phyloP scores from a whole-genome alignment of 176 grass and related monocot species.

The Cymbopogon citratus region DNA sequence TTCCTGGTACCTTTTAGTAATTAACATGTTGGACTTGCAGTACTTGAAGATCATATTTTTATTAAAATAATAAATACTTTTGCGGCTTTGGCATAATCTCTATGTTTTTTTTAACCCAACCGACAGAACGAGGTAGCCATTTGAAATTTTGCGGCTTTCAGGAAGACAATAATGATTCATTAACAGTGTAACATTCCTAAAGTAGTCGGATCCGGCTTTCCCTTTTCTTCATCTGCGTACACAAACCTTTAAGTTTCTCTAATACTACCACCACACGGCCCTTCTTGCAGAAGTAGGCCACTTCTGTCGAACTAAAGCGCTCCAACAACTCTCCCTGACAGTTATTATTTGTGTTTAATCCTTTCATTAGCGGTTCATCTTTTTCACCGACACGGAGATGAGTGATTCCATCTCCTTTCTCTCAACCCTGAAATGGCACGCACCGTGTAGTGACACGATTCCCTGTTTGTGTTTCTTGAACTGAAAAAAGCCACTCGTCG shows the following conservation, averaged over 20 bases:
- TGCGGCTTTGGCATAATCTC: background rate
- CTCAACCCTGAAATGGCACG: background rate
- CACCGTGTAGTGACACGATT: background rate
- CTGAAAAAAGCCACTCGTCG: background rate
- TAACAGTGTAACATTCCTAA: constrained; percentile 10
- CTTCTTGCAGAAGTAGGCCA: constrained; percentile 18
- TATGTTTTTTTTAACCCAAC: background rate
- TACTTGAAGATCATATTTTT: background rate
- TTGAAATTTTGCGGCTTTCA: constrained; percentile 18
- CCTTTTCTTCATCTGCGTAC: background rate
- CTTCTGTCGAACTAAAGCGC: constrained; percentile 8
- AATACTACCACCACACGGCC: background rate
- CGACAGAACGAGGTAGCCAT: background rate
- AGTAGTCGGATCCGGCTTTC: background rate
- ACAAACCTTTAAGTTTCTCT: constrained; percentile 4
- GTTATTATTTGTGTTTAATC: background rate
- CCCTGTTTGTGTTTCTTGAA: background rate
- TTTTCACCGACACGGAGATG: constrained; percentile 27
- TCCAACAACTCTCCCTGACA: background rate
- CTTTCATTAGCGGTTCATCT: background rate
- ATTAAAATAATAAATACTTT: background rate
- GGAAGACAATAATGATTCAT: constrained; percentile 26
- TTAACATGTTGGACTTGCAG: background rate
- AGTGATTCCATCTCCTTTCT: background rate
- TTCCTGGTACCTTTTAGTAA: background rate